Percentiles rank a stretch among this genome's conserved stretches.
These are phyloP conservation scores for Curvularia hawaiiensis DNA, from an alignment of 2,329 filamentous ascomycete genomes.

Conservation along the genomic window DNA sequence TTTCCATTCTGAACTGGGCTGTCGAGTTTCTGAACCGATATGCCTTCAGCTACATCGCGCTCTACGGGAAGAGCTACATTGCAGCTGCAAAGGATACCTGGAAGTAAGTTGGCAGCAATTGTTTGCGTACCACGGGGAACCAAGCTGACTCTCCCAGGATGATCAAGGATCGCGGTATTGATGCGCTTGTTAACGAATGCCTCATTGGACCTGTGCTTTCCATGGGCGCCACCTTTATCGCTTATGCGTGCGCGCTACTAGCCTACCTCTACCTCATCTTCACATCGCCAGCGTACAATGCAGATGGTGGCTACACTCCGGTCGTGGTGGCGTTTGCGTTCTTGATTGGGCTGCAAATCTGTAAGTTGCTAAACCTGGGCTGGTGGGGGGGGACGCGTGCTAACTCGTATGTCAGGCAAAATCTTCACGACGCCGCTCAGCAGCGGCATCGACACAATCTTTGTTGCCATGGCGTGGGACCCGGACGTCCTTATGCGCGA, in stretches of 20 bases:
- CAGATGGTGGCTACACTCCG: constrained; percentile 68
- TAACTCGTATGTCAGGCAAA: constrained; percentile 55
- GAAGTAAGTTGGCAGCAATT: constrained; percentile 54
- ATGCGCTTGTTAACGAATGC: constrained; percentile 88
- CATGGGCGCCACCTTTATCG: constrained; percentile 83
- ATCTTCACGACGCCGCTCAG: constrained; percentile 87
- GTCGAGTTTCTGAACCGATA: constrained; percentile 90
- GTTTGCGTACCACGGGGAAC: background rate
- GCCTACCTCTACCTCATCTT: constrained; percentile 87
- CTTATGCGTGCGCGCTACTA: constrained; percentile 78
- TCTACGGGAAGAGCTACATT: constrained; percentile 90
- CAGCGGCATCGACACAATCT: constrained; percentile 90
- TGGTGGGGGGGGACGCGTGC: background rate
- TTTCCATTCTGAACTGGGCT: constrained; percentile 81
- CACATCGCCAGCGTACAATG: constrained; percentile 80
- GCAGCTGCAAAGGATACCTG: constrained; percentile 87
- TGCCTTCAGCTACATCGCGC: constrained; percentile 88
- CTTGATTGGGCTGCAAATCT: constrained; percentile 87
- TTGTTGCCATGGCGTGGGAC: constrained; percentile 75
- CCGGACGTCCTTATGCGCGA: constrained; percentile 76
- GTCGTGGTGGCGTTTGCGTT: constrained; percentile 86
- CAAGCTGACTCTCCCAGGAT: constrained; percentile 55
- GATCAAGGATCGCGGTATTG: constrained; percentile 91
- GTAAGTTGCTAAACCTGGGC: constrained; percentile 54
- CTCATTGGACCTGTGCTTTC: constrained; percentile 67